Percentiles rank a stretch among this genome's conserved stretches.
Evolutionary conservation across 305 asterid genomes (phyloP).

Genomic region (Andrographis paniculata): DNA sequence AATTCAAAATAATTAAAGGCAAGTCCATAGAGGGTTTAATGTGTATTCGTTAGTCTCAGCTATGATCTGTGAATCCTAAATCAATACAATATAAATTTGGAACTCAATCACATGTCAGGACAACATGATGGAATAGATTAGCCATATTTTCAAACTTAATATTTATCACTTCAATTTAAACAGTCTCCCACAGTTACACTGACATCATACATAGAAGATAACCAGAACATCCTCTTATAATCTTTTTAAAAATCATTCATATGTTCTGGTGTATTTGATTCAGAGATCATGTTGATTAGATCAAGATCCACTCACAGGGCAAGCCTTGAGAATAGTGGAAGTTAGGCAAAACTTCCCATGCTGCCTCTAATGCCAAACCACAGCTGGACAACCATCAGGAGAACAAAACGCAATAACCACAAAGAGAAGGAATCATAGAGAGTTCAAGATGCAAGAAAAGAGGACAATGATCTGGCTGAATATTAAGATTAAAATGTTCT

Average conservation of each 20-base stretch:
- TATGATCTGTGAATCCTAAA: neutral
- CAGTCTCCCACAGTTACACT: no score
- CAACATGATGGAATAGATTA: no score
- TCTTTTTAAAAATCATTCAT: no score
- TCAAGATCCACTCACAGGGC: neutral
- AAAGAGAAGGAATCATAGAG: neutral
- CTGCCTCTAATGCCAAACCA: neutral
- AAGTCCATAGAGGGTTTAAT: neutral
- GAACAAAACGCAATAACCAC: neutral
- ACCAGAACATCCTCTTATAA: no score
- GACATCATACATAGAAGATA: no score
- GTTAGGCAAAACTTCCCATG: neutral
- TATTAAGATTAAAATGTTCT: neutral
- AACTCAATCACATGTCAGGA: no score
- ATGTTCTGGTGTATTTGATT: no score
- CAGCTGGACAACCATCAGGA: neutral
- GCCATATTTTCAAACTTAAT: no score
- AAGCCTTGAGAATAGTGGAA: no score
- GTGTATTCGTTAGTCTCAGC: neutral
- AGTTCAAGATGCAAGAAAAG: neutral
- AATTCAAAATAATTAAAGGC: neutral
- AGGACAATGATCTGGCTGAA: constrained; percentile 1
- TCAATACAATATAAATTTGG: neutral
- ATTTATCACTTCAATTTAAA: no score
- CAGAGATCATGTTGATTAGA: no score